Percentiles rank a stretch among this genome's conserved stretches.
Conservation (phyloP, 2,329 filamentous ascomycete genomes). For the Trematosphaeria pertusa region DNA sequence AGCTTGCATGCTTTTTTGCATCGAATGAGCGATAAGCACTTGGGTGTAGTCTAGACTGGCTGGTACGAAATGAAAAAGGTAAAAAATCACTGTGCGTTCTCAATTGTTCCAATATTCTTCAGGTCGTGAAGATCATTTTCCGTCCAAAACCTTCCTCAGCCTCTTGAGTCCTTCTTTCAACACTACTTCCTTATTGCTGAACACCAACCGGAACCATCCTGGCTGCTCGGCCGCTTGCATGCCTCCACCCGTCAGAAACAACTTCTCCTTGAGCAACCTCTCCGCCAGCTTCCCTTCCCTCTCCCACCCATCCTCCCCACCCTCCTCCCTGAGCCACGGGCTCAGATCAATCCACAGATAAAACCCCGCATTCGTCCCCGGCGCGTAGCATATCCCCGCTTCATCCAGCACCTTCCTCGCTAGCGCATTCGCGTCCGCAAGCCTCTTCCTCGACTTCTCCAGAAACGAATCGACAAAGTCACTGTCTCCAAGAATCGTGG, state of each 20-base stretch:
- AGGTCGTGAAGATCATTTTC: too few relatives aligned
- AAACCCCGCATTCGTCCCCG: conserved; percentile 52
- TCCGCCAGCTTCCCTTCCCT: conserved; percentile 57
- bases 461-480: conserved; percentile 1
- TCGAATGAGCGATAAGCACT: too few relatives aligned
- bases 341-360: conserved; percentile 53
- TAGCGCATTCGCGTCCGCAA: conserved; percentile 26
- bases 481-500: conserved; percentile 7
- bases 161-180: background rate
- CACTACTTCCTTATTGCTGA: conserved; percentile 18
- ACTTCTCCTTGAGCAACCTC: conserved; percentile 52
- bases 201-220: conserved; percentile 64
- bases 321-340: conserved; percentile 16
- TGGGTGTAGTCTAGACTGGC: background rate
- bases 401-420: conserved; percentile 24
- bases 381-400: conserved; percentile 46
- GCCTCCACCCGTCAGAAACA: conserved; percentile 59
- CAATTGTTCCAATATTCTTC: too few relatives aligned
- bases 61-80: too few relatives aligned
- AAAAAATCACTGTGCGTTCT: too few relatives aligned
- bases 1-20: too few relatives aligned
- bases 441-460: conserved; percentile 3
- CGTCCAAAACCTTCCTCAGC: too few relatives aligned
- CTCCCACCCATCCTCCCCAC: conserved; percentile 37
- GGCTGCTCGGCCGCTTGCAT: conserved; percentile 53